Evolutionary conservation across 1,284 basidiomycete genomes (phyloP).

Genomic region (Athelia psychrophila): DNA sequence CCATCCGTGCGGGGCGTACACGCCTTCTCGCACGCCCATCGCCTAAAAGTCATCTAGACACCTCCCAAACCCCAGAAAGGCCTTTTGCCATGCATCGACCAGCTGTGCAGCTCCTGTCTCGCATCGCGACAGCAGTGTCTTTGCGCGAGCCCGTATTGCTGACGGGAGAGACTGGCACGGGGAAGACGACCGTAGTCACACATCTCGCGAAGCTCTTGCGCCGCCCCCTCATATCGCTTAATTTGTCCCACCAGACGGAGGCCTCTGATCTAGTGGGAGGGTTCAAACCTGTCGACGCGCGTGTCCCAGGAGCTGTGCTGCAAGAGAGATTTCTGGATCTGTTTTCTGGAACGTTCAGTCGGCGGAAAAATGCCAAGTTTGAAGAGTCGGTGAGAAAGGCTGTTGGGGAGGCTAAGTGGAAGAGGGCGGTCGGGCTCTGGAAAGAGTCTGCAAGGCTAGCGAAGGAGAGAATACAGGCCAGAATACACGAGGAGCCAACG

Average conservation of each 20-base stretch:
- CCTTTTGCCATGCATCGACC: slow-evolving; percentile 93
- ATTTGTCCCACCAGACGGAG: slow-evolving; percentile 97
- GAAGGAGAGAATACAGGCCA: slow-evolving; percentile 55
- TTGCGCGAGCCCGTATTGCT: slow-evolving; percentile 86
- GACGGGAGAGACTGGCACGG: slow-evolving; percentile 98
- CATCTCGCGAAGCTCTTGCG: slow-evolving; percentile 83
- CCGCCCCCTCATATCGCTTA: slow-evolving; percentile 83
- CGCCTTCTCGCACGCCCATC: slow-evolving; percentile 44
- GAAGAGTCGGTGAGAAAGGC: slow-evolving; percentile 85
- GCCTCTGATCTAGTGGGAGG: slow-evolving; percentile 93
- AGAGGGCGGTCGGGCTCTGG: slow-evolving; percentile 83
- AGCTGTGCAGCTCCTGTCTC: slow-evolving; percentile 78
- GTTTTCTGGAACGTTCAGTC: slow-evolving; percentile 88
- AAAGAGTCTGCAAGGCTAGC: slow-evolving; percentile 74
- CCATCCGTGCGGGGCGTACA: slow-evolving; percentile 58
- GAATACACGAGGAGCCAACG: slow-evolving; percentile 37
- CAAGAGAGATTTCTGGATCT: slow-evolving; percentile 81
- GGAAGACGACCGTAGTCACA: slow-evolving; percentile 94
- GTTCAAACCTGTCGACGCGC: slow-evolving; percentile 91
- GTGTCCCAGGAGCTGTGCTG: slow-evolving; percentile 73
- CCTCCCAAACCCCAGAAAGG: slow-evolving; percentile 33
- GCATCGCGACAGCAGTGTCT: slow-evolving; percentile 75
- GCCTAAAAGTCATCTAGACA: slow-evolving; percentile 25
- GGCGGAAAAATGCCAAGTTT: slow-evolving; percentile 88
- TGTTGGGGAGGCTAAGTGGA: slow-evolving; percentile 84